Base-by-base conservation (phyloP, 2,329 filamentous ascomycete genomes). In the Claviceps digitariae region DNA sequence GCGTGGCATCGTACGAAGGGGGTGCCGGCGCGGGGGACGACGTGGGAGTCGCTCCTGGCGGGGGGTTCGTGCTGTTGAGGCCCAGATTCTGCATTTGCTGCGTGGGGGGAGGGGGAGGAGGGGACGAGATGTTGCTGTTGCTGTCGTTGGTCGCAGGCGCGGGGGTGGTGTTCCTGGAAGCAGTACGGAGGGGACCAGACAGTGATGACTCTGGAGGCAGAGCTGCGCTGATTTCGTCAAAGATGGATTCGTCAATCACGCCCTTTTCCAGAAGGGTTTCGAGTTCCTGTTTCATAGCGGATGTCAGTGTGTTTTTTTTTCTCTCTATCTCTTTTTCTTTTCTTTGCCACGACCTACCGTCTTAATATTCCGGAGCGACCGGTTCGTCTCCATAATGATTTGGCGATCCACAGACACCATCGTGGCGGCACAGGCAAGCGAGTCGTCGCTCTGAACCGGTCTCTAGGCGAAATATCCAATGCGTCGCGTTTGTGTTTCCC, bases 341-440 rank as follows among this genome's bases (percentile, higher is more conserved):
- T n/a, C n/a, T n/a, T n/a, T n/a, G n/a, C n/a, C n/a, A n/a, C n/a
- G n/a, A 17, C 52, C 40, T 54, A 90, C 89, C 65, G 85, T 89
- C 73, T 89, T 90, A 74, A 95, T 90, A 63, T 81, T 85, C 59
- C 89, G 84, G 65, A 95, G 81, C 65, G 88, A 90, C 72, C 89
- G 82, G 74, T 91, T 93, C 71, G 84, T 82, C 78, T 81, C 78
- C 58, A 82, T 81, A 64, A 80, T 77, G 58, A 72, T 73, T 63
- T 81, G 78, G 60, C 78, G 78, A 60, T 80, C 76, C 57, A 69
- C 61, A 55, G 69, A 68, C 49, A 70, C 71, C 74, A 77, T 77
- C 55, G 58, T 67, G 62, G 34, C 27, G 51, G 13, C n/a, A n/a
- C n/a, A n/a, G n/a, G n/a, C n/a, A n/a, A 23, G 23, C 10, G 40